Conservation (phyloP, 2,329 filamentous ascomycete species). For the Ophiocordyceps camponoti-saundersi region DNA sequence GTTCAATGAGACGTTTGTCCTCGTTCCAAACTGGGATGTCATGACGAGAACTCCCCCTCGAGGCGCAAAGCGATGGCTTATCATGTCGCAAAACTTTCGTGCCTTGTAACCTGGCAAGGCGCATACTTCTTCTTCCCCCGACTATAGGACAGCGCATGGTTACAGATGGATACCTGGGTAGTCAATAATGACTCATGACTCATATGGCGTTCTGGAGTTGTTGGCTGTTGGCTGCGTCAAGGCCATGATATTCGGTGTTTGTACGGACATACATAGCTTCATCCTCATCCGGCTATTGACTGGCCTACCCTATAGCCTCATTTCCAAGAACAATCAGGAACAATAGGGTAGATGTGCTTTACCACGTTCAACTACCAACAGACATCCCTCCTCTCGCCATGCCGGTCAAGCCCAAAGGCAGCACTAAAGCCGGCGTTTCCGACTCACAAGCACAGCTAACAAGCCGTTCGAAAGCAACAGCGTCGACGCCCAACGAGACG, state of each 20-base stretch:
- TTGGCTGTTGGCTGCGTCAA: too few species aligned
- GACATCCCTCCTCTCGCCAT: constrained; percentile 3
- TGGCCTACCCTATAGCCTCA: too few species aligned
- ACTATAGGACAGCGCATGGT: background rate
- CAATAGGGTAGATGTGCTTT: too few species aligned
- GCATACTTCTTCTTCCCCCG: background rate
- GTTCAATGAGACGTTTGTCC: constrained; percentile 66
- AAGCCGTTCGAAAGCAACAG: constrained; percentile 3
- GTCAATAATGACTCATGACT: too few species aligned
- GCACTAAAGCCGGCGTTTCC: constrained; percentile 5
- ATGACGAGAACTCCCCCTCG: constrained; percentile 34
- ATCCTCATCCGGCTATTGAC: too few species aligned
- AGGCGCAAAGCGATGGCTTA: constrained; percentile 41
- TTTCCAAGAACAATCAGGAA: too few species aligned
- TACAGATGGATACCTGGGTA: background rate
- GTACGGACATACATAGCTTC: too few species aligned
- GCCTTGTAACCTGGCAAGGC: constrained; percentile 20
- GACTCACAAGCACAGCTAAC: background rate
- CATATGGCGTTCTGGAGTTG: too few species aligned
- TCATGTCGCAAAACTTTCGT: constrained; percentile 58
- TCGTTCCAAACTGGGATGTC: constrained; percentile 59
- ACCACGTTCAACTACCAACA: background rate
- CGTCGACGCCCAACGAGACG: constrained; percentile 22
- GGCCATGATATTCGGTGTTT: too few species aligned
- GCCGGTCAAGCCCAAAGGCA: constrained; percentile 9